phyloP scores from a whole-genome alignment of 805 yeast genomes.

The Candida awuae region DNA sequence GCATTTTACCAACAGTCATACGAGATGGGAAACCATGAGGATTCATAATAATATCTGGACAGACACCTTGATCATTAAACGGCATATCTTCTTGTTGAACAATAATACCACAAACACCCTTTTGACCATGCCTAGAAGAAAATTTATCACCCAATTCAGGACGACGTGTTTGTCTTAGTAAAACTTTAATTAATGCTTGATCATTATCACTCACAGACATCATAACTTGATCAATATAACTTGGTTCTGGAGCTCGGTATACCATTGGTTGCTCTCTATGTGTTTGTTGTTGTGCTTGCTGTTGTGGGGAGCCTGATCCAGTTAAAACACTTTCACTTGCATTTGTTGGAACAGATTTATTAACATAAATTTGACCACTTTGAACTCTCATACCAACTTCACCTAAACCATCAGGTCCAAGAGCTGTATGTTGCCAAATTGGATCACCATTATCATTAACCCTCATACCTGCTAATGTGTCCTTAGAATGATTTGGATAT shows the following conservation, averaged over 20 bases:
- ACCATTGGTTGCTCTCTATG: conserved; percentile 87
- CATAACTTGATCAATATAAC: conserved; percentile 95
- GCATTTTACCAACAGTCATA: conserved; percentile 99
- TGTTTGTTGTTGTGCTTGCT: conserved; percentile 28
- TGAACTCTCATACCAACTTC: conserved; percentile 89
- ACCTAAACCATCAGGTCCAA: conserved; percentile 94
- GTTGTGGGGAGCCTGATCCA: conserved; percentile 20
- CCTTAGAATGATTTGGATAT: conserved; percentile 90
- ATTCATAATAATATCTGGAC: conserved; percentile 95
- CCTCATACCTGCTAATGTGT: conserved; percentile 85
- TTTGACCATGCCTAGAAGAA: conserved; percentile 96
- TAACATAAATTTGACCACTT: conserved; percentile 89
- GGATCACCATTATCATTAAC: conserved; percentile 76
- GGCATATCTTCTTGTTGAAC: conserved; percentile 97
- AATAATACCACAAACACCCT: conserved; percentile 98
- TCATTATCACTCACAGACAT: conserved; percentile 93
- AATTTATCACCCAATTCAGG: conserved; percentile 98
- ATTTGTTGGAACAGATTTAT: conserved; percentile 85
- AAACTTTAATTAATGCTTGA: conserved; percentile 86
- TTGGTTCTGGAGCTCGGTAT: conserved; percentile 92
- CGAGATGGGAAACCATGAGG: conserved; percentile 99
- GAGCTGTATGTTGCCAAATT: conserved; percentile 73
- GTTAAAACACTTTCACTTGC: conserved; percentile 60
- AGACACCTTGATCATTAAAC: conserved; percentile 83
- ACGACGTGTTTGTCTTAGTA: conserved; percentile 89